Percentiles rank a stretch among this genome's conserved stretches.
Conservation (phyloP, 768 basidiomycete genomes). For the Porpolomopsis calyptriformis region DNA sequence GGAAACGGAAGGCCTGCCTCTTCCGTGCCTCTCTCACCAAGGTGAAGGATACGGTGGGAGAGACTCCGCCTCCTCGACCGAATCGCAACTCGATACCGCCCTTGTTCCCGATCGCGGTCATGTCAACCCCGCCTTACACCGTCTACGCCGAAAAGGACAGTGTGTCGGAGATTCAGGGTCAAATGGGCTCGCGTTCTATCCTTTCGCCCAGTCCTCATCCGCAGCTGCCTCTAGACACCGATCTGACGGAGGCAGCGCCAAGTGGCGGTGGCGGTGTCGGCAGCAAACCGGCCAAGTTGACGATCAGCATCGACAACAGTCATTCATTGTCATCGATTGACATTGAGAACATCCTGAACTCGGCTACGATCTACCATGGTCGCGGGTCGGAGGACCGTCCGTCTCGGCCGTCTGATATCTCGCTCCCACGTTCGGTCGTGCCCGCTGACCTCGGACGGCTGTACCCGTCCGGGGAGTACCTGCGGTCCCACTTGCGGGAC, state of each 20-base stretch:
- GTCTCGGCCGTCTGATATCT: not conserved
- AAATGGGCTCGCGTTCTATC: too few species aligned
- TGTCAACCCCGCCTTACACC: constrained; percentile 4
- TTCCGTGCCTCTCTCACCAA: not conserved
- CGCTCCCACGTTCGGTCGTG: constrained; percentile 8
- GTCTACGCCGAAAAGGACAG: not conserved
- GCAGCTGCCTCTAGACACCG: not conserved
- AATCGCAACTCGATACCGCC: not conserved
- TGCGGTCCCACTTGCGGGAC: constrained; percentile 1
- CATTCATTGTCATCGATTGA: constrained; percentile 31
- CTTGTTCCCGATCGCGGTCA: not conserved
- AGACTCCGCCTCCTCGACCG: not conserved
- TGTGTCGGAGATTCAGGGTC: not conserved
- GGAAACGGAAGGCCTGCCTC: constrained; percentile 16
- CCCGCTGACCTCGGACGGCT: not conserved
- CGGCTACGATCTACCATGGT: constrained; percentile 31
- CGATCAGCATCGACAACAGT: constrained; percentile 14
- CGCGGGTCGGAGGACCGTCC: not conserved
- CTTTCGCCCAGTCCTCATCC: not conserved
- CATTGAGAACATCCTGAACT: constrained; percentile 45
- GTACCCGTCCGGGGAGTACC: not conserved
- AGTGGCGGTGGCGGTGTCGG: not conserved
- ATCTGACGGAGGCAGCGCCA: not conserved
- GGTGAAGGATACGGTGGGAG: not conserved
- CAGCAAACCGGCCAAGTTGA: not conserved